Base-by-base conservation (phyloP, 306 rosid species). In the Castanospermum australe region DNA sequence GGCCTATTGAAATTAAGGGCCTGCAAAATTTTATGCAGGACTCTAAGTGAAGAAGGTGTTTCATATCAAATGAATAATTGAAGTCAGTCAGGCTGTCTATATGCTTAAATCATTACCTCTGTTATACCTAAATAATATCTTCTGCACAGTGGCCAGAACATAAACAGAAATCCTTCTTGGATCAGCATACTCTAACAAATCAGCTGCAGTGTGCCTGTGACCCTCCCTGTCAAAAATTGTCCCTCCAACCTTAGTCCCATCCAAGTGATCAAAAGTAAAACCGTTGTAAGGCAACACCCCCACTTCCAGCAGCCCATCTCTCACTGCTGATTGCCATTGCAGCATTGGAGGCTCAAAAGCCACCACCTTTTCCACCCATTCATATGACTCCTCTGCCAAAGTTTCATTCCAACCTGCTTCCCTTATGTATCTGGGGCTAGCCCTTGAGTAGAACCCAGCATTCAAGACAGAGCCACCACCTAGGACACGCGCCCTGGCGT, bases 241-340 rank as follows among this genome's bases (percentile, higher is more conserved):
- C 8, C 92, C 96, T 60, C 96, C 97, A 72, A 88, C 66, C 81
- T 91, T 93, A 44, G 96, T 93, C 71, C 96, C 97, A 52, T 35
- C 6, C 20, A 85, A 36, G 77, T 93, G 92, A 32, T 90, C 88
- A 73, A 64, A 88, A 36, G 83, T 91, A 21, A 86, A 93, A 6
- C 92, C 89, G 75, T 86, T 91, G 54, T 89, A 41, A 32, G 97
- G 97, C 45, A 67, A 61, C 17, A 90, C 91, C 45, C 97, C 97
- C 0, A 35, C 91, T 75, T 89, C 96, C 2, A 83, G 21, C 25
- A 92, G 60, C 2, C 96, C 92, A 62, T 89, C 79, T 69, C 83
- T 86, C 50, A 92, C 87, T 14, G 93, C 91, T 10, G 86, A 63
- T 73, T 92, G 89, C 96, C 94, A 93, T 66, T 87, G 88, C 84